Base-by-base conservation (phyloP, 495 filamentous ascomycete genomes). In the Neurospora sp. region DNA sequence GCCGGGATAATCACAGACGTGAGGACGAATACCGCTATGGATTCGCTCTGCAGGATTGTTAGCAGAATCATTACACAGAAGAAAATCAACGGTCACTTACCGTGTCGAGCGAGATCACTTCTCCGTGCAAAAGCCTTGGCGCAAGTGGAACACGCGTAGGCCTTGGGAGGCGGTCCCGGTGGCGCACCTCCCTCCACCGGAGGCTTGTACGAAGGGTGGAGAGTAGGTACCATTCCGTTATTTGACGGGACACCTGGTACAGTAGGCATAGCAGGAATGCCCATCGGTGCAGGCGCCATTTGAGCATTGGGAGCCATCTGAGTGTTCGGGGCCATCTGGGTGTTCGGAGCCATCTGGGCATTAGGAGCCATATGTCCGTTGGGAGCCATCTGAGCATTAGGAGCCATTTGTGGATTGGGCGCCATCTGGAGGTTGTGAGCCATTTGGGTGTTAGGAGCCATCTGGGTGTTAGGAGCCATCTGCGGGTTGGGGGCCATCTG, bases 61-160 rank as follows among this genome's bases (percentile, higher is more conserved):
- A 81, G 77, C 73, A 71, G 7, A 72, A 38, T 69, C 39, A 62
- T 62, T 12, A 20, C 39, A 20, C 18, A 18, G 72, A 18, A n/a
- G 46, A 73, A 66, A 71, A 37, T 40, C 66, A 0, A 16, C 14
- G 18, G 62, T 46, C 37, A 82, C 91, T 80, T 89, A 98, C 96
- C 96, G 83, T 99, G 96, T 62, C 96, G 88, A 69, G 96, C 93
- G 11, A 99, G 89, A 82, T 99, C 96, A 82, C 96, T 98, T 72
- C 96, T 87, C 74, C 96, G 88, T 71, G 96, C 96, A 79, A 99
- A 99, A 20, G 92, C 93, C 80, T 99, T 99, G 39, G 87, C 89
- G 81, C 96, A 99, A 12, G 90, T 93, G 39, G 89, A 91, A 81
- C 96, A 99, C n/a, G 94, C 90, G 77, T 96, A 99, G 1, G 92